phyloP scores from a whole-genome alignment of 2,329 filamentous ascomycete genomes.

The Hymenotorrendiella dingleyae region DNA sequence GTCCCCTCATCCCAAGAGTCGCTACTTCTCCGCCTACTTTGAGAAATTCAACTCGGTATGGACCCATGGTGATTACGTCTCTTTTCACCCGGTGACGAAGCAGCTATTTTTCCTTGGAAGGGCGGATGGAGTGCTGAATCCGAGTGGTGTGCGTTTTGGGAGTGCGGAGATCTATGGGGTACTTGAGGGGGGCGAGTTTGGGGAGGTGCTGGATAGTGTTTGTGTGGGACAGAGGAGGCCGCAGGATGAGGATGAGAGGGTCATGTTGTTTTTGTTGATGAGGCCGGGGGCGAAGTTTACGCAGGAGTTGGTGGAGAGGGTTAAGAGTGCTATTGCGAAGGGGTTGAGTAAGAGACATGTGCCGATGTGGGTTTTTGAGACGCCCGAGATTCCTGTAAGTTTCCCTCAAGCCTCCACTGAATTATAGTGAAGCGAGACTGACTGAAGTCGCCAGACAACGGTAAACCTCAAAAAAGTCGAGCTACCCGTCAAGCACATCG shows the following conservation, averaged over 20 bases:
- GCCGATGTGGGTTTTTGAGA: conserved; percentile 73
- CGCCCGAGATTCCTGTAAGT: conserved; percentile 72
- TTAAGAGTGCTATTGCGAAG: conserved; percentile 59
- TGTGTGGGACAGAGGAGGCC: conserved; percentile 73
- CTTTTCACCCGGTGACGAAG: conserved; percentile 61
- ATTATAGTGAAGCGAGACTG: not conserved
- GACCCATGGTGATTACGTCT: conserved; percentile 79
- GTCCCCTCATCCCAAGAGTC: conserved; percentile 6
- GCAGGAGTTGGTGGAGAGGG: conserved; percentile 43
- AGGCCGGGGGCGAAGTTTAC: conserved; percentile 52
- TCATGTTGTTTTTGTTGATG: conserved; percentile 56
- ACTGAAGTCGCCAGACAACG: conserved; percentile 51
- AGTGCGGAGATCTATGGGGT: conserved; percentile 76
- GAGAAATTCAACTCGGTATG: conserved; percentile 61
- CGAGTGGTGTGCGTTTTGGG: conserved; percentile 72
- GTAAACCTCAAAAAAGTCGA: conserved; percentile 85
- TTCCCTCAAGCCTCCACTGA: not conserved
- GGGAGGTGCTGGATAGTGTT: conserved; percentile 62
- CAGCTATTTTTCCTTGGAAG: conserved; percentile 62
- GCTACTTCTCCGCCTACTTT: conserved; percentile 56
- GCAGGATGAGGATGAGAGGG: conserved; percentile 49
- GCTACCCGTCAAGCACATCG: conserved; percentile 76
- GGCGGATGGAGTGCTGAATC: conserved; percentile 75
- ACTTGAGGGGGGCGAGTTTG: conserved; percentile 56
- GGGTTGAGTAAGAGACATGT: conserved; percentile 70